Conservation (phyloP, 2,329 filamentous ascomycete genomes). For the Xylaria multiplex region DNA sequence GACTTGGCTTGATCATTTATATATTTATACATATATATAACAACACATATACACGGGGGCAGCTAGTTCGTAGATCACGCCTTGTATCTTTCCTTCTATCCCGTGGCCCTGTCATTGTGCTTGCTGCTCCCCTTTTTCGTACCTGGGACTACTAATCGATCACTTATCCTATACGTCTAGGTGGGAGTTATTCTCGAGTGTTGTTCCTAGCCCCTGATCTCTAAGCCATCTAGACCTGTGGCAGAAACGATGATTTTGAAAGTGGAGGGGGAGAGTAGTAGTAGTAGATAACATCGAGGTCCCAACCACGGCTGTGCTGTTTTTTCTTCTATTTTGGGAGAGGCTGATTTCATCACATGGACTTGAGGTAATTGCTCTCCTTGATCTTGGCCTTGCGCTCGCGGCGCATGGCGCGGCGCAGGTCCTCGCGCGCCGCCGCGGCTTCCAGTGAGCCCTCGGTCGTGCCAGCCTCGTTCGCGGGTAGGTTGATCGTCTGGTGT, state of each 20-base stretch:
- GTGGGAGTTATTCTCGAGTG: no score
- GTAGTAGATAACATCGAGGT: background rate
- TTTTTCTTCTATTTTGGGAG: background rate
- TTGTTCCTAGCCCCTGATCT: no score
- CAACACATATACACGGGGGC: slow-evolving; percentile 25
- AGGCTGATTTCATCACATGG: slow-evolving; percentile 65
- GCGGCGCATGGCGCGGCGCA: slow-evolving; percentile 77
- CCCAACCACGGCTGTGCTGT: background rate
- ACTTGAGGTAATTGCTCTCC: slow-evolving; percentile 86
- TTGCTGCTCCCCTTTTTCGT: background rate
- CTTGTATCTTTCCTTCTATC: slow-evolving; percentile 3
- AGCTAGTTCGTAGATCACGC: background rate
- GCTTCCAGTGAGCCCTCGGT: slow-evolving; percentile 60
- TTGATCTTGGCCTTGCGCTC: slow-evolving; percentile 82
- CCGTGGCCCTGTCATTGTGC: background rate
- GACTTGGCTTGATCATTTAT: slow-evolving; percentile 14
- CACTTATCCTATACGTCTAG: no score
- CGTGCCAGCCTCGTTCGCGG: slow-evolving; percentile 57
- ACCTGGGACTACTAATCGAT: background rate
- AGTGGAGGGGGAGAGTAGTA: no score
- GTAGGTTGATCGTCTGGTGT: slow-evolving; percentile 81
- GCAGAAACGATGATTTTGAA: background rate
- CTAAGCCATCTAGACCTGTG: no score
- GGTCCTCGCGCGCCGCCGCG: slow-evolving; percentile 64
- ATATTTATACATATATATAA: slow-evolving; percentile 1